Evolutionary conservation across 768 basidiomycete genomes (phyloP).

Genomic region (Tylopilus sp.): DNA sequence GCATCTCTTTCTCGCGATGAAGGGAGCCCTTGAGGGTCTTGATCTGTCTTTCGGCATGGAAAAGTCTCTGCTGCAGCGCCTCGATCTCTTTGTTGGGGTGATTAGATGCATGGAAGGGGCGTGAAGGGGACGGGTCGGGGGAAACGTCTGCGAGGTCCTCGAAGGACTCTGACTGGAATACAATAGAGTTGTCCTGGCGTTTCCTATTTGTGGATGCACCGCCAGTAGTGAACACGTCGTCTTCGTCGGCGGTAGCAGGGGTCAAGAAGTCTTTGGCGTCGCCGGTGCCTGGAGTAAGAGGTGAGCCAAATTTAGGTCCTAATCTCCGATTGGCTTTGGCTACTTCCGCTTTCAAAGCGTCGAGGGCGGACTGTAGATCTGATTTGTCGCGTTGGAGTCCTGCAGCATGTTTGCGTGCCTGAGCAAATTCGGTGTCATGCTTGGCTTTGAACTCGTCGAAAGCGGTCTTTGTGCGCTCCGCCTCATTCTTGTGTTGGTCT

Average conservation of each 20-base stretch:
- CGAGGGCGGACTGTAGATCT: constrained; percentile 81
- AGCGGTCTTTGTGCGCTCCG: constrained; percentile 60
- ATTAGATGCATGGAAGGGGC: constrained; percentile 65
- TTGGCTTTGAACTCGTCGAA: constrained; percentile 79
- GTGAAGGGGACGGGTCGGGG: constrained; percentile 60
- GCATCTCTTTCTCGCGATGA: constrained; percentile 79
- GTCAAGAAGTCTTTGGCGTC: constrained; percentile 49
- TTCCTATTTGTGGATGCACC: constrained; percentile 62
- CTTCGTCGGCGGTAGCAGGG: constrained; percentile 51
- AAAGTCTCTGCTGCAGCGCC: constrained; percentile 72
- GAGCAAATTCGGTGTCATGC: constrained; percentile 94
- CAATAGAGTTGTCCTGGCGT: constrained; percentile 47
- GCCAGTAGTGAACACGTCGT: constrained; percentile 65
- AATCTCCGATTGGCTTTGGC: constrained; percentile 60
- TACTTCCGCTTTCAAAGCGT: constrained; percentile 70
- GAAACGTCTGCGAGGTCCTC: constrained; percentile 50
- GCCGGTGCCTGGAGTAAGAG: constrained; percentile 62
- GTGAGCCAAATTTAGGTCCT: constrained; percentile 62
- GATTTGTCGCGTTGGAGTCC: constrained; percentile 89
- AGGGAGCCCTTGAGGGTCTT: constrained; percentile 75
- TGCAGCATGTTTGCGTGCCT: constrained; percentile 83
- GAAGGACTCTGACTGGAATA: constrained; percentile 44
- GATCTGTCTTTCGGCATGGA: constrained; percentile 85
- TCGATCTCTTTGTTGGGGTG: constrained; percentile 82
- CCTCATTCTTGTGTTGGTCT: constrained; percentile 86